These are phyloP conservation scores for Oenanthe sinensis DNA, from an alignment of 129 eudicot species.

Conservation along the genomic window DNA sequence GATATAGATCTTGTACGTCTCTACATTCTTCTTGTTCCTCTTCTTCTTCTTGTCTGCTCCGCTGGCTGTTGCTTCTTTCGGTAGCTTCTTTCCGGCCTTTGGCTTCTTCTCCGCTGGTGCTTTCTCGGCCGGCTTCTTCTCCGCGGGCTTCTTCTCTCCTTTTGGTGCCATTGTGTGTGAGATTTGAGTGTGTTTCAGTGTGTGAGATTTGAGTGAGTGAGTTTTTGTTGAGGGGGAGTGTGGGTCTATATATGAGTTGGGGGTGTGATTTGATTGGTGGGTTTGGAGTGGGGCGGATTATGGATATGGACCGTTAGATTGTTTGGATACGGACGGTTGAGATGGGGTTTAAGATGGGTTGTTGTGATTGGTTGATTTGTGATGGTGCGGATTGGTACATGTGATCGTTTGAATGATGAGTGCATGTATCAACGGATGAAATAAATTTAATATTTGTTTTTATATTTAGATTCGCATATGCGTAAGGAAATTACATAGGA, in stretches of 20 bases:
- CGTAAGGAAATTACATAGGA: too few relatives aligned
- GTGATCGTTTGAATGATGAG: too few relatives aligned
- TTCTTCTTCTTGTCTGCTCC: constrained; percentile 4
- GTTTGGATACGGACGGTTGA: neutral
- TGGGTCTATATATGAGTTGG: neutral
- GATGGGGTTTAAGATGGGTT: neutral
- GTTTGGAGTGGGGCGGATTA: neutral
- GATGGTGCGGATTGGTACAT: neutral
- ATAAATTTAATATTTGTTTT: too few relatives aligned
- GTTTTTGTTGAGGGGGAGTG: neutral
- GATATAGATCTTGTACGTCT: constrained; percentile 5
- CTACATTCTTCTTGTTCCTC: constrained; percentile 1
- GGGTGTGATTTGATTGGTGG: constrained; percentile 4
- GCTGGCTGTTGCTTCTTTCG: neutral
- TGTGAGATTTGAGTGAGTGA: neutral
- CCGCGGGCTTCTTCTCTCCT: constrained; percentile 5
- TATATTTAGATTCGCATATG: too few relatives aligned
- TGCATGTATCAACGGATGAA: too few relatives aligned
- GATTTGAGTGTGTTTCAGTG: neutral
- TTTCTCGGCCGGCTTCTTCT: constrained; percentile 9
- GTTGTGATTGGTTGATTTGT: neutral
- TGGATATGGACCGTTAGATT: neutral
- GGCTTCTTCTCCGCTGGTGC: constrained; percentile 9
- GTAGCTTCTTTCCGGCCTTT: constrained; percentile 5
- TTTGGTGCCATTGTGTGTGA: constrained; percentile 5